Base-by-base conservation (phyloP, 1,139 yeast species). In the Martiniozyma asiatica region DNA sequence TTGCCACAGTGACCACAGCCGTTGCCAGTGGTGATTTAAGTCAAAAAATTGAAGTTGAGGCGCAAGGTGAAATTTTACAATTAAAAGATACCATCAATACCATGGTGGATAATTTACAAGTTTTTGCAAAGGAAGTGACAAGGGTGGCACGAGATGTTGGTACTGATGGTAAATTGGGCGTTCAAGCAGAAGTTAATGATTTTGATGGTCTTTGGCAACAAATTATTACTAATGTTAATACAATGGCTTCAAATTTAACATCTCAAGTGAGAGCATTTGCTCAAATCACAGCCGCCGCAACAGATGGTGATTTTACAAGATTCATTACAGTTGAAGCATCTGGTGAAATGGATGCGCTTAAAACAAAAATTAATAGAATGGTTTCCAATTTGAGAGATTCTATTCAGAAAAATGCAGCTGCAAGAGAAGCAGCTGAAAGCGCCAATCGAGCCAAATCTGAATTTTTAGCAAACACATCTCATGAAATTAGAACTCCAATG, bases 221-320 rank as follows among this genome's bases (percentile, higher is more conserved):
- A 50, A 82, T 82, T 48, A 82, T 93, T 20, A 79, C 92, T n/a
- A 82, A 82, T 55, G 94, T 82, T 42, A 82, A 82, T 51, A 81
- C 92, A 18, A 82, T 82, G 94, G 94, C 94, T 33, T 75, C 89
- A 15, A 82, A 82, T 51, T 69, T 82, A 51, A 82, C 94, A 0
- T 77, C 93, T 1, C 94, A 82, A 59, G 94, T 82, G 48, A 73
- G 94, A 58, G 94, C 94, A 0, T 82, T 82, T 59, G 94, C 93
- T 25, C 93, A 81, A 51, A 82, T 82, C 47, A 82, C 94, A 1
- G 94, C 92, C 17, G 92, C 94, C 22, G 94, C 94, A 4, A 81
- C 94, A 2, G 94, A 82, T 58, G 94, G 94, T 51, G 94, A 82
- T 53, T 82, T 82, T 55, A 81, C 94, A 0, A 65, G 92, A 40